Base-by-base conservation (phyloP, 768 basidiomycete genomes). In the Hygrophorus pudorinus region DNA sequence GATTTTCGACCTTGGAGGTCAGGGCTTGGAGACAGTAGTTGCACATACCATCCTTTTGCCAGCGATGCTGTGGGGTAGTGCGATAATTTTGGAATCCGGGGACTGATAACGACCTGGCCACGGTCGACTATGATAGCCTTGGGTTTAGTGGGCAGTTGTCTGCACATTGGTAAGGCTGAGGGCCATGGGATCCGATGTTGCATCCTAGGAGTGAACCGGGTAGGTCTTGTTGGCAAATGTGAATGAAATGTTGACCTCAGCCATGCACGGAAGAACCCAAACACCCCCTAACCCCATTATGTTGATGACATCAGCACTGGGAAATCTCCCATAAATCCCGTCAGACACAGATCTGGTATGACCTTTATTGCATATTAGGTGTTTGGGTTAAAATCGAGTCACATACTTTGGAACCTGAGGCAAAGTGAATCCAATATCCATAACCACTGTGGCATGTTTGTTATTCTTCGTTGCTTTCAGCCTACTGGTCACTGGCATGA, bases 111-210 rank as follows among this genome's bases (percentile, higher is more conserved):
- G 7, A 82, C 80, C 78, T 44, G 91, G 88, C 75, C 84, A 90
- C 87, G 76, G 61, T 99, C 96, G 13, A 76, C 68, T 44, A 88
- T 77, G 41, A 99, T 78, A 11, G 84, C 84, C 59, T 99, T 99
- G 42, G 84, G 72, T 55, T 87, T 90, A 36, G 89, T 92, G 32
- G 46, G 30, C n/a, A n/a, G n/a, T n/a, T n/a, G 66, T 67, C 20
- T 42, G 46, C 6, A 70, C 48, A 12, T 51, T 53, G 10, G 56
- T 48, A 12, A 65, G 41, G 21, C 66, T 63, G 42, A 69, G 37
- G 21, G 54, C 44, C 31, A 56, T 44, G 6, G 66, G 67, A 27
- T 66, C 58, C 12, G 58, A 67, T 49, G 70, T 67, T 51, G 75
- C 65, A 55, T 85, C 84, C 21, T n/a, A n/a, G n/a, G 35, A 33